Evolutionary conservation across 176 grass and related monocot species (phyloP).

Genomic region (Carex pumila): DNA sequence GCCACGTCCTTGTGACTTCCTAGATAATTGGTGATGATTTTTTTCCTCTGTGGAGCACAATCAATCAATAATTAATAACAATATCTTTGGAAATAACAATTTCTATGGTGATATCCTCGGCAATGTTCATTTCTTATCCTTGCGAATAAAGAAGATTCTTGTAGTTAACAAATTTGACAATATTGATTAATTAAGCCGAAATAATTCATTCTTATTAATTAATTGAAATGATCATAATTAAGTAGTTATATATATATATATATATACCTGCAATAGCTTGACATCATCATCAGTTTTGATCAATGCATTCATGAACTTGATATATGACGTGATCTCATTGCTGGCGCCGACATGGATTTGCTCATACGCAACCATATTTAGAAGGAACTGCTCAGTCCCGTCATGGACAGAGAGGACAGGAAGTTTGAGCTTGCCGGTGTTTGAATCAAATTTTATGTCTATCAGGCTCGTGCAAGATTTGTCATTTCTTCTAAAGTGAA

Average conservation of each 20-base stretch:
- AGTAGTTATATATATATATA: not conserved
- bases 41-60: not conserved
- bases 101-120: no score
- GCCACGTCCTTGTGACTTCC: not conserved
- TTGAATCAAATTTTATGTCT: not conserved
- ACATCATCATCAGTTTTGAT: not conserved
- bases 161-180: no score
- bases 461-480: not conserved
- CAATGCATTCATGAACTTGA: slow-evolving; percentile 9
- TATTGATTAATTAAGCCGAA: no score
- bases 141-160: no score
- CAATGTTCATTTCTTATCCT: no score
- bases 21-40: not conserved
- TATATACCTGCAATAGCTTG: slow-evolving; percentile 1
- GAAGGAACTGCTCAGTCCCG: not conserved
- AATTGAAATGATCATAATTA: no score
- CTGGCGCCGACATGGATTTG: not conserved
- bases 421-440: slow-evolving; percentile 1
- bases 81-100: no score
- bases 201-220: no score
- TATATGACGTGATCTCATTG: slow-evolving; percentile 6
- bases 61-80: not conserved
- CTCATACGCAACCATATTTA: slow-evolving; percentile 26
- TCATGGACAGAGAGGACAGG: not conserved
- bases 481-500: not conserved